These are phyloP conservation scores for Tilletia setariae DNA, from an alignment of 1,284 basidiomycete genomes.

Conservation along the genomic window DNA sequence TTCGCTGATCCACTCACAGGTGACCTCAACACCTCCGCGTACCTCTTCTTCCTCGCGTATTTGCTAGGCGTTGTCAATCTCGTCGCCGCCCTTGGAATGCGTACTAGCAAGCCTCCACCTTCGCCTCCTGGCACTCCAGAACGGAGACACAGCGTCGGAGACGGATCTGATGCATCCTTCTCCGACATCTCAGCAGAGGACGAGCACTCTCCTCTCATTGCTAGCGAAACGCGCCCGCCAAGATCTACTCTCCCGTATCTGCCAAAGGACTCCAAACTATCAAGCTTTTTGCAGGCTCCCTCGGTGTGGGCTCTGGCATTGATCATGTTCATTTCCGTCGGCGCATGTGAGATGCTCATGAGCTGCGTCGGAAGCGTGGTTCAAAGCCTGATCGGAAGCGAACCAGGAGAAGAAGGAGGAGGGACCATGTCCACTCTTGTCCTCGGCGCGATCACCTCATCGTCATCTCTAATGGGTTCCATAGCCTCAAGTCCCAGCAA, in stretches of 20 bases:
- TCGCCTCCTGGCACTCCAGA: background rate
- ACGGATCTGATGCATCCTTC: background rate
- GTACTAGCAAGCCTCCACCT: background rate
- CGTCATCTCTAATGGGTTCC: background rate
- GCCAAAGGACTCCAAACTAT: conserved; percentile 6
- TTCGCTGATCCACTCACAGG: conserved; percentile 26
- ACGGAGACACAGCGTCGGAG: background rate
- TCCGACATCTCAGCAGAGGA: background rate
- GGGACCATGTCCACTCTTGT: background rate
- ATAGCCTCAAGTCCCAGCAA: background rate
- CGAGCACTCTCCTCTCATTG: conserved; percentile 5
- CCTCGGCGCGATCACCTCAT: background rate
- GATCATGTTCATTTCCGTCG: conserved; percentile 25
- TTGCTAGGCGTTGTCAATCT: conserved; percentile 22
- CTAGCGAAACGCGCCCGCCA: background rate
- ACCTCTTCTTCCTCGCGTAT: conserved; percentile 25
- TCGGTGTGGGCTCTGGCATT: conserved; percentile 23
- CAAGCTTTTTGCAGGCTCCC: conserved; percentile 15
- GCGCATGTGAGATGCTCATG: conserved; percentile 30
- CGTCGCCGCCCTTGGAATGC: conserved; percentile 22
- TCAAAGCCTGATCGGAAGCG: conserved; percentile 16
- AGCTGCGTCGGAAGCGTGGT: conserved; percentile 25
- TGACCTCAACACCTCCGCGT: conserved; percentile 23
- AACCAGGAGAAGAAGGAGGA: background rate
- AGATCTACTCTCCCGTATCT: conserved; percentile 3